Base-by-base conservation (phyloP, 2,329 filamentous ascomycete species). In the Calonectria hongkongensis region DNA sequence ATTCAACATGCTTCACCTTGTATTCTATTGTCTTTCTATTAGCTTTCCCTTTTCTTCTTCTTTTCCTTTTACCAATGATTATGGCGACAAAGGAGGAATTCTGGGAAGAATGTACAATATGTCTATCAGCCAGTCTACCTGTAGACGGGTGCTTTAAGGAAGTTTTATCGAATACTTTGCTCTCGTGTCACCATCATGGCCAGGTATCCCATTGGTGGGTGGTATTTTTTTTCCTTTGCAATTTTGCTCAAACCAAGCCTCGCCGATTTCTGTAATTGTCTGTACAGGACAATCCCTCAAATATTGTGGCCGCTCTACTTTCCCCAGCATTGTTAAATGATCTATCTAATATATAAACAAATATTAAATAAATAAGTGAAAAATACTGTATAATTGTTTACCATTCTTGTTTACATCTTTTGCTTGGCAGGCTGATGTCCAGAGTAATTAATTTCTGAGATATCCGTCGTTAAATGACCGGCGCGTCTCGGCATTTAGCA, bases 21-120 rank as follows among this genome's bases (percentile, higher is more conserved):
- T 60, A 60, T 60, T 60, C 21, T 60, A 60, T 41, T 48, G 45
- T 12, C 50, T 41, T 50, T 68, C 9, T 68, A 28, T 63, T 43
- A 66, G 66, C 30, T 41, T 66, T 70, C 69, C 58, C 58, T 66
- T 60, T 66, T 41, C 66, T 48, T 30, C 18, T 30, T 33, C 15
- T 36, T 60, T 28, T 16, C 2, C 47, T 28, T 63, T 47, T 45
- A 43, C 33, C 41, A 51, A 18, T 12, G 4, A 41, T n/a, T 25
- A 2, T 48, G n/a, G 21, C 39, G 48, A 66, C 41, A 45, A 25
- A 18, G 7, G 66, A 64, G 30, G 54, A 62, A 70, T 58, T 18
- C 28, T 48, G 21, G 48, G 21, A 60, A 66, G 51, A 48, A 43
- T 60, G 68, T 58, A 60, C 30, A 48, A 30, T 70, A 66, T 63